These are phyloP conservation scores for Eurotiales sp. DNA, from an alignment of 2,329 filamentous ascomycete species.

Conservation along the genomic window DNA sequence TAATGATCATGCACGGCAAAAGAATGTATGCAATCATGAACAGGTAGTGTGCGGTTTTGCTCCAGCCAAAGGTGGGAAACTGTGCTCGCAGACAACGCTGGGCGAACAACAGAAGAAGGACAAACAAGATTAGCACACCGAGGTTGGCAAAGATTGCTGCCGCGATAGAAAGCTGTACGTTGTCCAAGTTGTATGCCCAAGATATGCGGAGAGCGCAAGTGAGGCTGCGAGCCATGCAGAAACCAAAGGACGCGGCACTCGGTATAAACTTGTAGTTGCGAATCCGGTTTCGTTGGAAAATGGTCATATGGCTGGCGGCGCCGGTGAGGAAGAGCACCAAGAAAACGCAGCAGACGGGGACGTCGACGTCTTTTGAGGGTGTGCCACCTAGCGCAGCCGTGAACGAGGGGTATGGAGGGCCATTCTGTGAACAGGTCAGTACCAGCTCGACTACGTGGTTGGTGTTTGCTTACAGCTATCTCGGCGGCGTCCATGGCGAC, in stretches of 20 bases:
- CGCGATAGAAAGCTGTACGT: slow-evolving; percentile 51
- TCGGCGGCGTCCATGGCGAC: too few species aligned
- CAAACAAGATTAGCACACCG: slow-evolving; percentile 70
- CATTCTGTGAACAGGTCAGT: background rate
- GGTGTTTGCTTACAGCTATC: too few species aligned
- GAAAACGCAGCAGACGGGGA: slow-evolving; percentile 63
- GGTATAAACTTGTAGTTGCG: slow-evolving; percentile 49
- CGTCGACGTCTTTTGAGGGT: slow-evolving; percentile 58
- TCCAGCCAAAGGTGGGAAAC: slow-evolving; percentile 70
- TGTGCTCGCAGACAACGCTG: slow-evolving; percentile 71
- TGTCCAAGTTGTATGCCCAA: slow-evolving; percentile 49
- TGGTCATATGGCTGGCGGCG: slow-evolving; percentile 43
- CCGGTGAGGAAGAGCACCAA: slow-evolving; percentile 46
- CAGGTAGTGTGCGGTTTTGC: slow-evolving; percentile 44
- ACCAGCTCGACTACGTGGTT: too few species aligned
- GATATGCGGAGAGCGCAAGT: slow-evolving; percentile 51
- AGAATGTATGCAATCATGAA: slow-evolving; percentile 60
- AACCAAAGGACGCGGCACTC: slow-evolving; percentile 44
- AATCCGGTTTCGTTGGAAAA: slow-evolving; percentile 41
- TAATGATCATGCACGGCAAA: slow-evolving; percentile 58
- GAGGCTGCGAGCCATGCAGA: slow-evolving; percentile 48
- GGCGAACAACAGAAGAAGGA: slow-evolving; percentile 73
- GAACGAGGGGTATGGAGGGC: slow-evolving; percentile 29
- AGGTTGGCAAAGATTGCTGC: slow-evolving; percentile 68
- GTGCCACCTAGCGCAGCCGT: slow-evolving; percentile 38